phyloP scores from a whole-genome alignment of 768 basidiomycete genomes.

The Solioccasus polychromus region DNA sequence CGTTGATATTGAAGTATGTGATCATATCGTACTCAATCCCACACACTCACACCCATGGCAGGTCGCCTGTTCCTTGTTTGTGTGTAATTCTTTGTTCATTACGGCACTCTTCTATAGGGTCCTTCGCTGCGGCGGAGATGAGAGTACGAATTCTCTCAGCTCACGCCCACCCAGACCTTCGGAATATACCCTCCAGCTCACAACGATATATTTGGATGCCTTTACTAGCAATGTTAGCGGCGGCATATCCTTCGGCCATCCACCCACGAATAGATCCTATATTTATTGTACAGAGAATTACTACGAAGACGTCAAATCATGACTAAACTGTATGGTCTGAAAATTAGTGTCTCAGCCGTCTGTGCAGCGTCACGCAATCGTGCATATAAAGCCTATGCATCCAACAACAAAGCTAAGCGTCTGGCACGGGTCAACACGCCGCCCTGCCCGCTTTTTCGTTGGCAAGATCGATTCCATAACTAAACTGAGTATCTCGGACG shows the following conservation, averaged over 20 bases:
- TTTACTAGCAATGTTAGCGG: neutral
- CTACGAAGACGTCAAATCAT: neutral
- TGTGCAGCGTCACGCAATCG: too few species aligned
- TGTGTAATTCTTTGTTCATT: constrained; percentile 13
- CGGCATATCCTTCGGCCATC: neutral
- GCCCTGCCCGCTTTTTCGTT: too few species aligned
- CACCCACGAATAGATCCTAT: neutral
- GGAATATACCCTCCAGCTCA: constrained; percentile 2
- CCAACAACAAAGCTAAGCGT: neutral
- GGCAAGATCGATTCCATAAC: too few species aligned
- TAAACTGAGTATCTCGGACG: too few species aligned
- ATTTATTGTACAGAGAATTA: neutral
- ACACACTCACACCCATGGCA: constrained; percentile 3
- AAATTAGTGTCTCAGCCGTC: too few species aligned
- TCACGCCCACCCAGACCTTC: neutral
- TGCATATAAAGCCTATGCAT: too few species aligned
- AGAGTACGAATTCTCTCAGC: neutral
- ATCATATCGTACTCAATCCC: neutral
- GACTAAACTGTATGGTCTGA: neutral
- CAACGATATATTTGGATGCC: constrained; percentile 9
- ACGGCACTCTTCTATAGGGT: constrained; percentile 7
- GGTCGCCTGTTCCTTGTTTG: constrained; percentile 14
- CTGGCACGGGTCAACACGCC: too few species aligned
- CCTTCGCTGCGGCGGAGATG: neutral
- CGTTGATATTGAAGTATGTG: constrained; percentile 15